These are phyloP conservation scores for Pilasporangium apinafurcum DNA, from an alignment of 352 stramenopile species.

Conservation along the genomic window DNA sequence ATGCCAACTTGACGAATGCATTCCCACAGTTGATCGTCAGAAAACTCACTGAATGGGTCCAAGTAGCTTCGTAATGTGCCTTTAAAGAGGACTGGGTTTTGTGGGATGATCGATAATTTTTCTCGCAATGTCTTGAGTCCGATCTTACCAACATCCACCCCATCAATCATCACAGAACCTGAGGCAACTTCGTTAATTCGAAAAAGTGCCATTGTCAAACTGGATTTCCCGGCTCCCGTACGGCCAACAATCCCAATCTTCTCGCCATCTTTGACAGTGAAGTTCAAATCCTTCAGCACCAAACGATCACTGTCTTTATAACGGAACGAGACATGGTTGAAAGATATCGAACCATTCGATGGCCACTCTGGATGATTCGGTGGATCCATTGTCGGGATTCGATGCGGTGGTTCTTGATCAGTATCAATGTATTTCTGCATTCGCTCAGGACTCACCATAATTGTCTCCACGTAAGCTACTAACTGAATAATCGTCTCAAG, in stretches of 20 bases:
- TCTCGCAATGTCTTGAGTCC: conserved; percentile 59
- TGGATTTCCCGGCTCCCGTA: conserved; percentile 59
- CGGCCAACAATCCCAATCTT: conserved; percentile 82
- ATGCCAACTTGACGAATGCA: conserved; percentile 25
- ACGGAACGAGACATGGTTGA: conserved; percentile 77
- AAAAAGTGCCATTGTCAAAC: conserved; percentile 75
- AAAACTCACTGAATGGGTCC: conserved; percentile 38
- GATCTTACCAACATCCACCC: conserved; percentile 62
- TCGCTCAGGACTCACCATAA: conserved; percentile 79
- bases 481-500: conserved; percentile 68
- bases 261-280: conserved; percentile 26
- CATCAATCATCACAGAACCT: conserved; percentile 85
- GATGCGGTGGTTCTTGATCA: conserved; percentile 8
- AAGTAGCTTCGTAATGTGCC: conserved; percentile 81
- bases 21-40: neutral
- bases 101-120: conserved; percentile 39
- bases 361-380: conserved; percentile 68
- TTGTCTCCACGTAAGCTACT: conserved; percentile 23
- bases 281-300: conserved; percentile 31
- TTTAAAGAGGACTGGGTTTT: conserved; percentile 88
- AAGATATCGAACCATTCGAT: conserved; percentile 55
- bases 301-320: conserved; percentile 74
- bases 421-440: conserved; percentile 70
- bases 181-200: conserved; percentile 71
- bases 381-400: conserved; percentile 14